Conservation (phyloP, 2,329 filamentous ascomycete genomes). For the Parastagonospora nodorum region DNA sequence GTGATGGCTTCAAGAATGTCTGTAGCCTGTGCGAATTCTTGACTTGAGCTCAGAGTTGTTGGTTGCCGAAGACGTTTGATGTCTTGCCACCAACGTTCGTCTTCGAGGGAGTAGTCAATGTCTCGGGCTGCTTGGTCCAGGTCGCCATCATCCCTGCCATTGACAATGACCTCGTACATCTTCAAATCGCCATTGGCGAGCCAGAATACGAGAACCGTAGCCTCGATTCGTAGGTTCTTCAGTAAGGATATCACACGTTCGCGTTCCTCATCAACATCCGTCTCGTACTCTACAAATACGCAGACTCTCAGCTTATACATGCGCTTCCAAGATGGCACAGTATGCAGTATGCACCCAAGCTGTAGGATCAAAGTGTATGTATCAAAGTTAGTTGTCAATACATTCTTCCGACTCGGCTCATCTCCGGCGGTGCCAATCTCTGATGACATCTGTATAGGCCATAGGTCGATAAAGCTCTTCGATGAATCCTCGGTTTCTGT, state of each 20-base stretch:
- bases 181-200: conserved; percentile 73
- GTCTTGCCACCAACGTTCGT: conserved; percentile 84
- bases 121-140: conserved; percentile 62
- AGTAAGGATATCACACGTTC: conserved; percentile 73
- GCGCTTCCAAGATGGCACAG: conserved; percentile 79
- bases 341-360: conserved; percentile 81
- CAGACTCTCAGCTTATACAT: conserved; percentile 75
- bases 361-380: conserved; percentile 89
- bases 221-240: conserved; percentile 81
- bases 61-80: conserved; percentile 59
- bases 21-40: conserved; percentile 52
- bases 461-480: conserved; percentile 84
- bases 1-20: conserved; percentile 51
- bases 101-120: conserved; percentile 69
- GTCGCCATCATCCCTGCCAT: conserved; percentile 62
- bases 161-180: conserved; percentile 77
- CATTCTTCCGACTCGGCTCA: conserved; percentile 57
- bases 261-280: conserved; percentile 78
- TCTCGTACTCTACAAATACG: conserved; percentile 89
- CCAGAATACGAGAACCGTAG: conserved; percentile 78
- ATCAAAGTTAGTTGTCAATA: conserved; percentile 88
- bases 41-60: conserved; percentile 44
- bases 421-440: conserved; percentile 66
- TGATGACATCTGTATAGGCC: conserved; percentile 93
- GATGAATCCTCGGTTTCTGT: conserved; percentile 59